Conservation (phyloP, 2,329 filamentous ascomycete species). For the Exophiala mesophila region DNA sequence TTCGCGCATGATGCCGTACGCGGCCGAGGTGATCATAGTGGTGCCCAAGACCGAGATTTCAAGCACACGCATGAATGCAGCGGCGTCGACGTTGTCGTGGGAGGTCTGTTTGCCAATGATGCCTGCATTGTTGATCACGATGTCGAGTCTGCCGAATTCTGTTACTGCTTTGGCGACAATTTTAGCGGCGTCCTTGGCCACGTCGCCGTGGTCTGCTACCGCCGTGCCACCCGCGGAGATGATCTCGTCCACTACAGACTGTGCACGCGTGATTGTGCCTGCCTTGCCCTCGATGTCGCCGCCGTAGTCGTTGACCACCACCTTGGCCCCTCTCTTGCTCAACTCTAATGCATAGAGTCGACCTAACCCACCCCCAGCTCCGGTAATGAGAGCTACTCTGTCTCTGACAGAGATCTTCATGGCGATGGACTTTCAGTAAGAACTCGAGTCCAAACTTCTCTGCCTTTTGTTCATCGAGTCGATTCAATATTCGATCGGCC, state of each 20-base stretch:
- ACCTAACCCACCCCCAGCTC: constrained; percentile 74
- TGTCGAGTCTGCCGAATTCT: constrained; percentile 38
- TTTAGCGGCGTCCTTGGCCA: constrained; percentile 36
- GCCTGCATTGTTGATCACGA: constrained; percentile 49
- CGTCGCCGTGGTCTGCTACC: constrained; percentile 84
- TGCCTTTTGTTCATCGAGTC: too few relatives aligned
- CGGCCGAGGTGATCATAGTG: background rate
- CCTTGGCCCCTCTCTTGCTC: constrained; percentile 79
- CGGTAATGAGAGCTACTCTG: constrained; percentile 82
- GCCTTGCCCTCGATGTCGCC: constrained; percentile 89
- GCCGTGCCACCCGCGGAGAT: constrained; percentile 86
- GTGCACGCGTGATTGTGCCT: constrained; percentile 37
- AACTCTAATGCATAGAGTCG: constrained; percentile 84
- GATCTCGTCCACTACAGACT: constrained; percentile 45
- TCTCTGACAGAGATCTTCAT: constrained; percentile 49
- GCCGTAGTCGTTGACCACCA: constrained; percentile 94
- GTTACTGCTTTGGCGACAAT: constrained; percentile 34
- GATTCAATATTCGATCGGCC: too few relatives aligned
- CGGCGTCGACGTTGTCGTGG: background rate
- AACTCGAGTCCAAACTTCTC: too few relatives aligned
- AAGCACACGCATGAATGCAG: background rate
- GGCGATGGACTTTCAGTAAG: too few relatives aligned
- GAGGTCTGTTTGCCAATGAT: constrained; percentile 35
- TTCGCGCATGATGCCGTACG: background rate
- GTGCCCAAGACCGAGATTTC: constrained; percentile 1